Percentiles rank a stretch among this genome's conserved stretches.
These are phyloP conservation scores for Epithemia pelagica DNA, from an alignment of 108 stramenopile species.

Conservation along the genomic window DNA sequence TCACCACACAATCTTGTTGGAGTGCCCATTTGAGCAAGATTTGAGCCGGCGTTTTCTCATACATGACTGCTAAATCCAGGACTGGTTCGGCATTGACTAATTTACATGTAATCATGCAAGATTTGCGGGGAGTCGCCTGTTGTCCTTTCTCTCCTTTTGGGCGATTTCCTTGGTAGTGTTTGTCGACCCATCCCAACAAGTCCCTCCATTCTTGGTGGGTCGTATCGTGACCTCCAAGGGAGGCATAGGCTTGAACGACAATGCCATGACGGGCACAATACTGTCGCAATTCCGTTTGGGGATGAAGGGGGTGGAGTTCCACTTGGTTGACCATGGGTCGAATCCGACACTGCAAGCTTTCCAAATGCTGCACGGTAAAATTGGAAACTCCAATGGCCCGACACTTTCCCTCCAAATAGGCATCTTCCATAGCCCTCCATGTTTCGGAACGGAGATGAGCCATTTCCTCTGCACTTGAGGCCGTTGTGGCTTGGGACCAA, in stretches of 20 bases:
- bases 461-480: conserved; percentile 33
- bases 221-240: conserved; percentile 74
- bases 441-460: conserved; percentile 51
- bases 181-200: conserved; percentile 8
- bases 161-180: not conserved
- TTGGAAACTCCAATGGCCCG: conserved; percentile 80
- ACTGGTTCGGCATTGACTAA: conserved; percentile 37
- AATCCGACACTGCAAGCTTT: conserved; percentile 37
- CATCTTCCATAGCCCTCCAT: conserved; percentile 85
- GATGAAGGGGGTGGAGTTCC: conserved; percentile 72
- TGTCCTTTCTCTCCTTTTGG: not conserved
- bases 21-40: conserved; percentile 62
- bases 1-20: conserved; percentile 34
- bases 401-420: conserved; percentile 33
- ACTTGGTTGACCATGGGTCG: conserved; percentile 81
- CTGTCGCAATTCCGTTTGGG: conserved; percentile 54
- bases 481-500: conserved; percentile 34
- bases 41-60: conserved; percentile 47
- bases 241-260: conserved; percentile 62
- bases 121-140: not conserved
- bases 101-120: conserved; percentile 6
- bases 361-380: conserved; percentile 48
- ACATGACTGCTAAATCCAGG: conserved; percentile 30
- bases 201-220: conserved; percentile 42
- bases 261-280: conserved; percentile 69